Evolutionary conservation across 768 basidiomycete genomes (phyloP).

Genomic region (Leccinum longicurvipes): DNA sequence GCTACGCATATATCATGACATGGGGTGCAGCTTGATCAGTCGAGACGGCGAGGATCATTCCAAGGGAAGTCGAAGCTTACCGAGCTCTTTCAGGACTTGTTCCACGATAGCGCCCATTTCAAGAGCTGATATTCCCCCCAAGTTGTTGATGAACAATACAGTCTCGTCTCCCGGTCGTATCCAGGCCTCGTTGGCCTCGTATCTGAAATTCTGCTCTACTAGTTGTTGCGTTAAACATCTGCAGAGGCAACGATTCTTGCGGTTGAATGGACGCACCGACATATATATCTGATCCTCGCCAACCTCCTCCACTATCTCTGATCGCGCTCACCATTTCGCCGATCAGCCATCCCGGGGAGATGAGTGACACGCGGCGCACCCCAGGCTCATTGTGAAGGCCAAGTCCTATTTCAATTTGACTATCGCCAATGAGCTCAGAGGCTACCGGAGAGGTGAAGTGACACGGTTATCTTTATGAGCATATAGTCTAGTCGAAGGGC

Average conservation of each 20-base stretch:
- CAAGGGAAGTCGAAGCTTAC: conserved; percentile 28
- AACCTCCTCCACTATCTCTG: conserved; percentile 10
- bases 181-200: conserved; percentile 8
- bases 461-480: background rate
- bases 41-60: background rate
- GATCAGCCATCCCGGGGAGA: conserved; percentile 26
- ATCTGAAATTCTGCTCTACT: background rate
- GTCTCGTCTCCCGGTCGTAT: conserved; percentile 28
- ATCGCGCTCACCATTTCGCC: conserved; percentile 29
- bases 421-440: conserved; percentile 2
- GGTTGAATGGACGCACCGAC: background rate
- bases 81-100: conserved; percentile 40
- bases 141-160: conserved; percentile 52
- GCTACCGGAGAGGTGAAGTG: background rate
- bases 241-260: background rate
- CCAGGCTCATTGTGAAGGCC: conserved; percentile 58
- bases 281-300: conserved; percentile 8
- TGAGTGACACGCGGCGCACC: conserved; percentile 20
- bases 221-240: background rate
- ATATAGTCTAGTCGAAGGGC: background rate
- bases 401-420: conserved; percentile 42
- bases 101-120: conserved; percentile 52
- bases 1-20: conserved; percentile 19
- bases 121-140: conserved; percentile 49
- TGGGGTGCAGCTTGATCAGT: background rate